Conservation (phyloP, 805 yeast species). For the Myxozyma sirexii region DNA sequence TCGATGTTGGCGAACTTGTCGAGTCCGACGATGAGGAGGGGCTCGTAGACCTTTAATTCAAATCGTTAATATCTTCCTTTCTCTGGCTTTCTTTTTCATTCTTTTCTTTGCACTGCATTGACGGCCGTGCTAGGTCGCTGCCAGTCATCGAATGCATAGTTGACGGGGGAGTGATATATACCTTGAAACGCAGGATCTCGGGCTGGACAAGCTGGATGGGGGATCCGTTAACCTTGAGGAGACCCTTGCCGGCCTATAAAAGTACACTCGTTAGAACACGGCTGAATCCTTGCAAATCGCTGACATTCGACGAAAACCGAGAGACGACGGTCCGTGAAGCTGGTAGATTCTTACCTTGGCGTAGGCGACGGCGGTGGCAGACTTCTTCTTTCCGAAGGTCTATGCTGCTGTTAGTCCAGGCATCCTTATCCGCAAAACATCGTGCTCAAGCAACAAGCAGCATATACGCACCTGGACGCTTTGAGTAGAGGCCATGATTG, state of each 20-base stretch:
- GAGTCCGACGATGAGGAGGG: slow-evolving; percentile 95
- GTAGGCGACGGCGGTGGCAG: slow-evolving; percentile 99
- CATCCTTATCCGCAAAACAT: no score
- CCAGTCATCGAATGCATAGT: not conserved
- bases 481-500: slow-evolving; percentile 25
- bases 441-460: no score
- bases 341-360: slow-evolving; percentile 33
- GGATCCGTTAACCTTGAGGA: slow-evolving; percentile 98
- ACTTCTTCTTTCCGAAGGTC: slow-evolving; percentile 99
- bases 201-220: slow-evolving; percentile 99
- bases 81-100: not conserved
- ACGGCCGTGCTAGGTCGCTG: not conserved
- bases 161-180: not conserved
- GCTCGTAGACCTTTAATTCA: slow-evolving; percentile 80
- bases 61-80: no score
- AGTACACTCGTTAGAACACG: not conserved
- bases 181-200: slow-evolving; percentile 97
- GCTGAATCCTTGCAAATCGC: not conserved
- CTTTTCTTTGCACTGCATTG: not conserved
- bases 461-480: slow-evolving; percentile 37
- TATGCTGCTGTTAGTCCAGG: slow-evolving; percentile 43
- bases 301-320: not conserved
- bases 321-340: no score
- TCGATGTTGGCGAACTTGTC: slow-evolving; percentile 98
- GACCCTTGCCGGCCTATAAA: slow-evolving; percentile 94